These are phyloP conservation scores for Penicillium sp. DNA, from an alignment of 2,329 filamentous ascomycete species.

Conservation along the genomic window DNA sequence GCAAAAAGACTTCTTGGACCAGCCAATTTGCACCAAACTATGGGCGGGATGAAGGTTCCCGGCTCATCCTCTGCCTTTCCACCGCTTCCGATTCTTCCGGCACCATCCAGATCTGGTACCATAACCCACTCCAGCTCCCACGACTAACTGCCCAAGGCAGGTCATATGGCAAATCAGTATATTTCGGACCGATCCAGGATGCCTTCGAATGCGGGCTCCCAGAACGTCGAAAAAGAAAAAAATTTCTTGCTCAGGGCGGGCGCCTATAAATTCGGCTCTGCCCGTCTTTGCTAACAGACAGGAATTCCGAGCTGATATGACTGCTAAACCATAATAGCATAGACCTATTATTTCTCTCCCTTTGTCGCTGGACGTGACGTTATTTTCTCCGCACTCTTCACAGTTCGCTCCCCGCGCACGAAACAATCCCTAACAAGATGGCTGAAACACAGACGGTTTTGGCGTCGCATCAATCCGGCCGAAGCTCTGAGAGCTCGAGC, in stretches of 20 bases:
- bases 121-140: conserved; percentile 24
- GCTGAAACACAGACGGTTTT: conserved; percentile 27
- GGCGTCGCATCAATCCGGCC: conserved; percentile 30
- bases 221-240: conserved; percentile 10
- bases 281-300: conserved; percentile 19
- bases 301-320: conserved; percentile 13
- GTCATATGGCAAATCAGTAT: conserved; percentile 30
- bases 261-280: conserved; percentile 28
- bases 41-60: conserved; percentile 8
- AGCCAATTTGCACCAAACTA: conserved; percentile 4
- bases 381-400: background rate
- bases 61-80: conserved; percentile 22
- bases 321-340: conserved; percentile 5
- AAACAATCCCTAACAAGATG: conserved; percentile 10
- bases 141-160: conserved; percentile 28
- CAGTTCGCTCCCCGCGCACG: background rate
- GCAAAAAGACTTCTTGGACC: background rate
- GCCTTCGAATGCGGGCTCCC: conserved; percentile 15
- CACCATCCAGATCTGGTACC: conserved; percentile 29
- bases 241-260: conserved; percentile 7
- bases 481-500: conserved; percentile 36
- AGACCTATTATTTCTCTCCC: conserved; percentile 3
- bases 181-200: conserved; percentile 22
- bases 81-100: conserved; percentile 30
- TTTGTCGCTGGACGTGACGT: background rate